Evolutionary conservation across 2,329 filamentous ascomycete species (phyloP).

Genomic region (Arthrinium puccinioides): DNA sequence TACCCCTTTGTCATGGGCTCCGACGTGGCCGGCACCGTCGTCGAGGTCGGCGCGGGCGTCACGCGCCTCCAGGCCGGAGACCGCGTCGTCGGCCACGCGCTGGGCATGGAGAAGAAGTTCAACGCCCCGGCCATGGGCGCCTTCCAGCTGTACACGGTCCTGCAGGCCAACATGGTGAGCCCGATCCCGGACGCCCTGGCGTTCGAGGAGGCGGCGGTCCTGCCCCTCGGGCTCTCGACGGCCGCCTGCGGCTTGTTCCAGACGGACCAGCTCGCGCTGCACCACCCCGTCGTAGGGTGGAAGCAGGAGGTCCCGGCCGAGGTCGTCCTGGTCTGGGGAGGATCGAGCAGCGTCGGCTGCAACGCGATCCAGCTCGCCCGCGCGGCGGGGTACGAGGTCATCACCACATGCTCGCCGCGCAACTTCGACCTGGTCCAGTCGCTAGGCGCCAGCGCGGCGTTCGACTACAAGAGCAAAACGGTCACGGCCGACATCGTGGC

Average conservation of each 20-base stretch:
- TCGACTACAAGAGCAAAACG: conserved; percentile 30
- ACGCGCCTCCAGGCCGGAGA: conserved; percentile 22
- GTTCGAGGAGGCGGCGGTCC: conserved; percentile 13
- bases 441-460: conserved; percentile 32
- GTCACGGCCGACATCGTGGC: conserved; percentile 20
- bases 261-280: conserved; percentile 13
- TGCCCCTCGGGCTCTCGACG: conserved; percentile 19
- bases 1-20: conserved; percentile 23
- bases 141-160: conserved; percentile 18
- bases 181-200: conserved; percentile 12
- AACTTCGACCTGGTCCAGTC: conserved; percentile 31
- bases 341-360: conserved; percentile 36
- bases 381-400: conserved; percentile 35
- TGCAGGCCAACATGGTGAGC: conserved; percentile 1
- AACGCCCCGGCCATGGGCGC: conserved; percentile 14
- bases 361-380: conserved; percentile 37
- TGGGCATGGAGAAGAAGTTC: conserved; percentile 5
- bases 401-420: conserved; percentile 28
- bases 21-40: conserved; percentile 23
- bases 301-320: conserved; percentile 11
- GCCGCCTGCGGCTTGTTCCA: conserved; percentile 17
- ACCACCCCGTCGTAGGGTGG: conserved; percentile 11
- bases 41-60: conserved; percentile 17
- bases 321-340: conserved; percentile 36
- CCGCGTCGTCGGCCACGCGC: conserved; percentile 17